phyloP scores from a whole-genome alignment of 2,329 filamentous ascomycete species.

The Colletotrichum navitas region DNA sequence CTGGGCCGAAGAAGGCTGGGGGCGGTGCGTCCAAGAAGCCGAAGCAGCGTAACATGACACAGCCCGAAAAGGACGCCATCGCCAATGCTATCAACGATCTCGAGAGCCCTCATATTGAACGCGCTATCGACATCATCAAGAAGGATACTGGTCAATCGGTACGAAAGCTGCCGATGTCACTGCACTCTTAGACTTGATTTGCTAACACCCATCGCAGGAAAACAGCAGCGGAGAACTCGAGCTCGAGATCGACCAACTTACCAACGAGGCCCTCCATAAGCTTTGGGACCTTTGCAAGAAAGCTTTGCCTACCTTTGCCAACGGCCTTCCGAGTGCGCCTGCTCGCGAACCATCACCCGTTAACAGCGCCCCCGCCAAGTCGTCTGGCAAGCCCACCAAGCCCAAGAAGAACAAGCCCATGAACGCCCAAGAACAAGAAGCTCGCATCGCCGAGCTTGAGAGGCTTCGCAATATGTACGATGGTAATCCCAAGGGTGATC shows the following conservation, averaged over 20 bases:
- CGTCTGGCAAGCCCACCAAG: slow-evolving; percentile 58
- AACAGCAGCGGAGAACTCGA: slow-evolving; percentile 71
- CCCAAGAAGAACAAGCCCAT: slow-evolving; percentile 82
- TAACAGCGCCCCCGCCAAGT: slow-evolving; percentile 48
- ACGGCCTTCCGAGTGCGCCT: slow-evolving; percentile 47
- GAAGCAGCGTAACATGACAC: slow-evolving; percentile 74
- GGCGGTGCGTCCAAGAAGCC: slow-evolving; percentile 59
- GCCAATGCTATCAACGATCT: slow-evolving; percentile 87
- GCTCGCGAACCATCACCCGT: slow-evolving; percentile 50
- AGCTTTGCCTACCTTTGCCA: slow-evolving; percentile 57
- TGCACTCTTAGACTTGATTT: slow-evolving; percentile 46
- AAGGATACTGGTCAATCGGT: slow-evolving; percentile 82
- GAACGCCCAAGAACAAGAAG: slow-evolving; percentile 77
- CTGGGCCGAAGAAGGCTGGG: slow-evolving; percentile 50
- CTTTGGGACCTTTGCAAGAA: slow-evolving; percentile 62
- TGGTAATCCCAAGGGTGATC: slow-evolving; percentile 47
- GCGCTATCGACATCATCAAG: slow-evolving; percentile 91
- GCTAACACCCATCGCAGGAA: slow-evolving; percentile 56
- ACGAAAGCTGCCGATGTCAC: slow-evolving; percentile 54
- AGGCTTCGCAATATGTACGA: slow-evolving; percentile 62
- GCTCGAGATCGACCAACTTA: slow-evolving; percentile 70
- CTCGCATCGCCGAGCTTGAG: slow-evolving; percentile 71
- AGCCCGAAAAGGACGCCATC: slow-evolving; percentile 90
- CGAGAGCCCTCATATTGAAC: slow-evolving; percentile 80
- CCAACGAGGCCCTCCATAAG: slow-evolving; percentile 66